phyloP scores from a whole-genome alignment of 2,329 filamentous ascomycete species.

The Colletotrichum sp. region DNA sequence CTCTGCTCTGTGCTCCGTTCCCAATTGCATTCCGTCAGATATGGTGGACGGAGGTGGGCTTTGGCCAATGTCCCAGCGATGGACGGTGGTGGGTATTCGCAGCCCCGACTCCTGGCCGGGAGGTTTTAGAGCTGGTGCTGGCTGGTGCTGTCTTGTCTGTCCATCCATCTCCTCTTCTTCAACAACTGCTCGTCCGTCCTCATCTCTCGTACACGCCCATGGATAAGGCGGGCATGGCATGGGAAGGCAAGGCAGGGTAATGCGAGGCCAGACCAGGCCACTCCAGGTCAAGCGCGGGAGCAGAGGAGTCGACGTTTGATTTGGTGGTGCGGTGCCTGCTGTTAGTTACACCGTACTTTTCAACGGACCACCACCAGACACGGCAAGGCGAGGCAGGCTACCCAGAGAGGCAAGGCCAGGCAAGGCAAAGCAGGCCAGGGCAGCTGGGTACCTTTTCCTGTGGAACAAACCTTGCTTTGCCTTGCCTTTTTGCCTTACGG shows the following conservation, averaged over 20 bases:
- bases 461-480: background rate
- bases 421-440: background rate
- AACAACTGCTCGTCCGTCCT: background rate
- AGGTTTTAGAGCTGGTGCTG: background rate
- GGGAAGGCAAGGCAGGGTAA: background rate
- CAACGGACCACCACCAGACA: background rate
- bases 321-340: background rate
- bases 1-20: background rate
- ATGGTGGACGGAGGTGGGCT: background rate
- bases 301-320: background rate
- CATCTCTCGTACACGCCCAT: background rate
- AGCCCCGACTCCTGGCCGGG: background rate
- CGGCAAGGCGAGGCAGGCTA: background rate
- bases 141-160: background rate
- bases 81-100: background rate
- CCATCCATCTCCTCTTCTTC: background rate
- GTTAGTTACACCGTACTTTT: background rate
- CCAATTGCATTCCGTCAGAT: background rate
- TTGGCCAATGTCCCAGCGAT: background rate
- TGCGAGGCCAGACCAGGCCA: background rate
- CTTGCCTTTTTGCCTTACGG: background rate
- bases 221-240: background rate
- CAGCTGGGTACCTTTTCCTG: slow-evolving; percentile 14
- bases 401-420: background rate
- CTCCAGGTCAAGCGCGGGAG: background rate